These are phyloP conservation scores for Starmerella apis DNA, from an alignment of 805 yeast species.

Conservation along the genomic window DNA sequence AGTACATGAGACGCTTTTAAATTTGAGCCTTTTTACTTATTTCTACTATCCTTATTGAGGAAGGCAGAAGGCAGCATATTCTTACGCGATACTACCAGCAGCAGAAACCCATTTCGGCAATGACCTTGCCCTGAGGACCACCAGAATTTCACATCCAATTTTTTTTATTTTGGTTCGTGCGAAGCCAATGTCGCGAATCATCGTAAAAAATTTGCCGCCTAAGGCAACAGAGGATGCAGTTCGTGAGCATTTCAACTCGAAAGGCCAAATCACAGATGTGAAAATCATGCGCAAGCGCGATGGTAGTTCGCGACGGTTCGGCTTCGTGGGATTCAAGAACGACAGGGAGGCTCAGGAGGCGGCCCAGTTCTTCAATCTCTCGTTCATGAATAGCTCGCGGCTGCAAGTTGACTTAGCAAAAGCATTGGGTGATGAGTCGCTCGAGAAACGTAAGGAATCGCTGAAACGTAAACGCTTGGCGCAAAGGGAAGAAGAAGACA, in stretches of 20 bases:
- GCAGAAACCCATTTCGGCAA: too few relatives aligned
- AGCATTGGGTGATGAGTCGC: constrained; percentile 71
- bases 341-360: constrained; percentile 67
- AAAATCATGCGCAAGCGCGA: constrained; percentile 67
- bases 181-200: constrained; percentile 54
- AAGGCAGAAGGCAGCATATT: too few relatives aligned
- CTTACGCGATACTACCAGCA: too few relatives aligned
- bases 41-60: too few relatives aligned
- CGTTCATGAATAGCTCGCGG: constrained; percentile 74
- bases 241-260: constrained; percentile 47
- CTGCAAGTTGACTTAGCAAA: constrained; percentile 75
- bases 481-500: background rate
- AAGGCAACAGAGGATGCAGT: constrained; percentile 67
- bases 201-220: constrained; percentile 79
- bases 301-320: constrained; percentile 87
- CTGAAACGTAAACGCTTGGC: constrained; percentile 19
- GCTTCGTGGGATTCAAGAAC: constrained; percentile 78
- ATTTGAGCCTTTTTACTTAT: too few relatives aligned
- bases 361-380: constrained; percentile 58
- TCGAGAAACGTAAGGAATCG: constrained; percentile 40
- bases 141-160: background rate
- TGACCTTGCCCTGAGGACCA: background rate
- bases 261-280: constrained; percentile 75
- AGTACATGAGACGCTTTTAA: too few relatives aligned
- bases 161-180: background rate